Evolutionary conservation across 192 early-diverging fungal species (phyloP).

Genomic region (Cetraspora pellucida): DNA sequence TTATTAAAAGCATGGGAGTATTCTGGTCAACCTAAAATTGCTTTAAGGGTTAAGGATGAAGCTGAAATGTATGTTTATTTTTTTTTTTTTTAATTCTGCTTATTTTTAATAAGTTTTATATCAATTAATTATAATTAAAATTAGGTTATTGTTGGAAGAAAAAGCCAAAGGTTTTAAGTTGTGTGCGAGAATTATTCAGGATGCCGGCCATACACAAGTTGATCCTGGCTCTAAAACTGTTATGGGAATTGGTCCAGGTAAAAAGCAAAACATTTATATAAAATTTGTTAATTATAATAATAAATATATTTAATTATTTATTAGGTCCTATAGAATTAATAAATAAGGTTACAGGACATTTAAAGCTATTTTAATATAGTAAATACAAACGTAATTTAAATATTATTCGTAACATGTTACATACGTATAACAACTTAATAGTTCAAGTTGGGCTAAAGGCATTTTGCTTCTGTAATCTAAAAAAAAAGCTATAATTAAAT

Average conservation of each 20-base stretch:
- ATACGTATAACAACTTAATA: too few relatives aligned
- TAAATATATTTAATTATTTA: conserved; percentile 7
- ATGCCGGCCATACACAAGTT: conserved; percentile 93
- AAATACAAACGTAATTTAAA: neutral
- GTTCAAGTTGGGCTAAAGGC: too few relatives aligned
- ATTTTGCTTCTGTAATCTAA: too few relatives aligned
- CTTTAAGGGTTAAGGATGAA: conserved; percentile 75
- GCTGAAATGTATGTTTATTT: conserved; percentile 64
- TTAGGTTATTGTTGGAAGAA: conserved; percentile 65
- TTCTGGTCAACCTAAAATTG: conserved; percentile 84
- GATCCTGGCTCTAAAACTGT: conserved; percentile 91
- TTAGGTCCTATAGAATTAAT: conserved; percentile 44
- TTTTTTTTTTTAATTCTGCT: neutral
- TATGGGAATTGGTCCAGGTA: conserved; percentile 89
- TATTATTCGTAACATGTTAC: too few relatives aligned
- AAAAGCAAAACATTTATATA: neutral
- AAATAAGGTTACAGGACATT: conserved; percentile 45
- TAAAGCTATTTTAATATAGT: conserved; percentile 43
- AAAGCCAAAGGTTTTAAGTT: conserved; percentile 61
- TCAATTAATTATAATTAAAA: neutral
- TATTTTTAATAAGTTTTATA: neutral
- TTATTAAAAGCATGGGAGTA: conserved; percentile 70
- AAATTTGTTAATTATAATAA: neutral
- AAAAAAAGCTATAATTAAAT: too few relatives aligned
- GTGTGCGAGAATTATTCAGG: conserved; percentile 75